phyloP scores from a whole-genome alignment of 2,329 filamentous ascomycete species.

The Talaromyces amestolkiae region DNA sequence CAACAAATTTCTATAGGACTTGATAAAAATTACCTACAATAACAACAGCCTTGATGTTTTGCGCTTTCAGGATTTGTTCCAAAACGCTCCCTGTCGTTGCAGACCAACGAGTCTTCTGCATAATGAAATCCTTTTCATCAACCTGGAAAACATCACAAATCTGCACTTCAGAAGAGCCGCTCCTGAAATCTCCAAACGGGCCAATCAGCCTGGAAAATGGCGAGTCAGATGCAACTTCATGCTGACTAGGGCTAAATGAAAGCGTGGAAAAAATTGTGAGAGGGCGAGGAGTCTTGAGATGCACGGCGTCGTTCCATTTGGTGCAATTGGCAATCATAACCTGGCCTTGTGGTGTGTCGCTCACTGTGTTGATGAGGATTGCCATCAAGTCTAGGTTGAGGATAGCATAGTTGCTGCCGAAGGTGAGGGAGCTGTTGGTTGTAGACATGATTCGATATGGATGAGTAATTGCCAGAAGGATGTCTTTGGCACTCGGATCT shows the following conservation, averaged over 20 bases:
- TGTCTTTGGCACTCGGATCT: not conserved
- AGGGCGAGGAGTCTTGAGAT: slow-evolving; percentile 34
- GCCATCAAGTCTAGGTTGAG: slow-evolving; percentile 43
- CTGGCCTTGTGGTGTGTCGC: slow-evolving; percentile 33
- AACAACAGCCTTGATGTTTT: slow-evolving; percentile 44
- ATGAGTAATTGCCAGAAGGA: not conserved
- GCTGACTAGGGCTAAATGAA: slow-evolving; percentile 36
- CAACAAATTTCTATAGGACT: not conserved
- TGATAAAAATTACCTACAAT: slow-evolving; percentile 26
- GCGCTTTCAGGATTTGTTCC: slow-evolving; percentile 42
- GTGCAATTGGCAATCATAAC: slow-evolving; percentile 35
- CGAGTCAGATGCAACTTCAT: slow-evolving; percentile 33
- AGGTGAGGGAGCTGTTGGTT: slow-evolving; percentile 19
- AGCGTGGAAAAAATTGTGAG: slow-evolving; percentile 42
- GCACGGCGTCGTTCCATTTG: slow-evolving; percentile 43
- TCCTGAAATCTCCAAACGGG: slow-evolving; percentile 28
- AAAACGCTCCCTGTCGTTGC: slow-evolving; percentile 42
- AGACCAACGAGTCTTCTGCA: slow-evolving; percentile 46
- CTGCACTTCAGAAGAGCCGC: slow-evolving; percentile 28
- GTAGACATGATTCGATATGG: not conserved
- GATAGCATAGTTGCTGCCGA: slow-evolving; percentile 40
- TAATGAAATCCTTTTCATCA: slow-evolving; percentile 31
- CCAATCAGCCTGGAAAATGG: slow-evolving; percentile 37
- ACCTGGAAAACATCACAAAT: slow-evolving; percentile 36
- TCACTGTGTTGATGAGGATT: slow-evolving; percentile 34